Conservation (phyloP, 2,329 filamentous ascomycete genomes). For the Botrytis porri region DNA sequence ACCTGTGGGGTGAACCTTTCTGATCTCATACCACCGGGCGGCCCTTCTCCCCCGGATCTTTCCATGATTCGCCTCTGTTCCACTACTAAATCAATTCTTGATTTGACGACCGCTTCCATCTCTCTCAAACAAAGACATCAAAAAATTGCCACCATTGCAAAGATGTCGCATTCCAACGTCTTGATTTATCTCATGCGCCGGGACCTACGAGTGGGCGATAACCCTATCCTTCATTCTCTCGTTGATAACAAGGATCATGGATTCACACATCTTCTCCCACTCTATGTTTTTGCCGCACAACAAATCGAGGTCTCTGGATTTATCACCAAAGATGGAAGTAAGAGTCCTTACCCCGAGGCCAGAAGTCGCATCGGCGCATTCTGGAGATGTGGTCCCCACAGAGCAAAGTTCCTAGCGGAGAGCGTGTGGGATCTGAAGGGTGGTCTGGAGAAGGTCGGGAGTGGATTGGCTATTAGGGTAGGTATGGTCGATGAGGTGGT, state of each 20-base stretch:
- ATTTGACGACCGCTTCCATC: not conserved
- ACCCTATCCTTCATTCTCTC: slow-evolving; percentile 65
- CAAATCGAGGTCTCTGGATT: slow-evolving; percentile 76
- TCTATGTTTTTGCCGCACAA: slow-evolving; percentile 66
- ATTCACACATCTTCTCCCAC: slow-evolving; percentile 67
- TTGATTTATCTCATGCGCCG: slow-evolving; percentile 70
- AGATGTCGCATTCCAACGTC: slow-evolving; percentile 47
- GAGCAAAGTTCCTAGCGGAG: slow-evolving; percentile 69
- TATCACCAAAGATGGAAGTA: slow-evolving; percentile 44
- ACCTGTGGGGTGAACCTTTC: slow-evolving; percentile 1
- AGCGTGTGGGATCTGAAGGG: slow-evolving; percentile 70
- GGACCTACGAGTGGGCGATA: slow-evolving; percentile 71
- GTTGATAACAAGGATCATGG: slow-evolving; percentile 49
- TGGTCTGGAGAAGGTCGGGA: slow-evolving; percentile 56
- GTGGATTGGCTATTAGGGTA: slow-evolving; percentile 61
- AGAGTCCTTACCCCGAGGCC: slow-evolving; percentile 67
- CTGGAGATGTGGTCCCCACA: slow-evolving; percentile 71
- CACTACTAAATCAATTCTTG: not conserved
- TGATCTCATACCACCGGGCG: not conserved
- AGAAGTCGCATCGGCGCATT: slow-evolving; percentile 62
- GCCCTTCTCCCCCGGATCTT: not conserved
- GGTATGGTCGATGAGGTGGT: slow-evolving; percentile 61
- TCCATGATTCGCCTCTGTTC: slow-evolving; percentile 12
- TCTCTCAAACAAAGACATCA: not conserved
- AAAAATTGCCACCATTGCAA: slow-evolving; percentile 14